phyloP scores from a whole-genome alignment of 257 asterid species.

The Osmanthus fragrans region DNA sequence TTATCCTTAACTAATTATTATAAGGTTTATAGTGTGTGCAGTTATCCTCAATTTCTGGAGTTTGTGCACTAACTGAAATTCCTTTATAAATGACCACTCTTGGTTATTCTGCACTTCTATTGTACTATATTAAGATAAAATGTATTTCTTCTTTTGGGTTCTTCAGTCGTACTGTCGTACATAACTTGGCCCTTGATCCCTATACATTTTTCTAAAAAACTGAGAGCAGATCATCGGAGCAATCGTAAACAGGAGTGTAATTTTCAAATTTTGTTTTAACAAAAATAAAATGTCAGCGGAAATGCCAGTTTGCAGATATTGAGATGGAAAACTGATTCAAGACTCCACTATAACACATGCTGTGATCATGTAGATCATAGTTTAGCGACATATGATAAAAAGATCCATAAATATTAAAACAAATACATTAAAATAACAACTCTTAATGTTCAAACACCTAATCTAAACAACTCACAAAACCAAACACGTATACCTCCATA shows the following conservation, averaged over 20 bases:
- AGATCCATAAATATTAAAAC: constrained; percentile 6
- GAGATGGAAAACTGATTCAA: constrained; percentile 1
- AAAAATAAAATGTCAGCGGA: constrained; percentile 14
- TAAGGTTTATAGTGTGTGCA: no score
- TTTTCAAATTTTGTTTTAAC: neutral
- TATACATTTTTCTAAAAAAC: neutral
- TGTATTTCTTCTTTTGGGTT: neutral
- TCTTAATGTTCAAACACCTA: constrained; percentile 9
- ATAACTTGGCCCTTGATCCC: neutral
- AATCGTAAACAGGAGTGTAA: neutral
- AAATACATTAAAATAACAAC: constrained; percentile 1
- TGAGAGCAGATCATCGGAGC: neutral
- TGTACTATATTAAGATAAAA: neutral
- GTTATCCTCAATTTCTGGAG: neutral
- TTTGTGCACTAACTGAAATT: neutral
- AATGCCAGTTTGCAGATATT: constrained; percentile 6
- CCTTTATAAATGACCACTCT: neutral
- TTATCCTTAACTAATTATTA: neutral
- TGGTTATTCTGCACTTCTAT: neutral
- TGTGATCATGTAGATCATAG: constrained; percentile 15
- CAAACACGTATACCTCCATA: constrained; percentile 26
- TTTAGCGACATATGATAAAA: constrained; percentile 15
- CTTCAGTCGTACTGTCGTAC: neutral
- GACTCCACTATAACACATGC: constrained; percentile 14
- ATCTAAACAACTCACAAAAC: constrained; percentile 4